Base-by-base conservation (phyloP, 1,284 basidiomycete genomes). In the Rhodofomes roseus region DNA sequence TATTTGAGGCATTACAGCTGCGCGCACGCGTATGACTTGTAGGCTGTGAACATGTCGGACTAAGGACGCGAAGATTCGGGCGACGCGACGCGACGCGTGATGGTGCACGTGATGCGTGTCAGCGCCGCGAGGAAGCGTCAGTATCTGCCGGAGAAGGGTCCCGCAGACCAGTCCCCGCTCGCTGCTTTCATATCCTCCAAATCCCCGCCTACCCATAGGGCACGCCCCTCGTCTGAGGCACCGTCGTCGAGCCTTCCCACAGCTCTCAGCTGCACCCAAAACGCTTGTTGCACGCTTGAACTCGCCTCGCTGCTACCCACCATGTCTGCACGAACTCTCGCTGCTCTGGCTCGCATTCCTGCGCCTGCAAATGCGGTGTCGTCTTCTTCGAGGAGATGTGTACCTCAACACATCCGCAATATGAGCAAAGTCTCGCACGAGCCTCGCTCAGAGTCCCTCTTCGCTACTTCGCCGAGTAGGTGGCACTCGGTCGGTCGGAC, bases 131-230 rank as follows among this genome's bases (percentile, higher is more conserved):
- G 46, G 23, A 7, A 11, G 43, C 22, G 43, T 48, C 0, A 23
- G 46, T 27, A 25, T 14, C 46, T 23, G 46, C 43, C 20, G 43
- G 14, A 44, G 43, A n/a, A 22, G 4, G n/a, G n/a, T 3, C 5
- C 11, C 43, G 9, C 46, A 48, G 25, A 12, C 50, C 50, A 52
- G 50, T 52, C 50, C n/a, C 22, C 9, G 50, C 31, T 36, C 31
- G 34, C 50, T 20, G 50, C 50, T 52, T 52, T 52, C 50, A 52
- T 23, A 36, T 52, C 29, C 31, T 52, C 31, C 50, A 52, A 52
- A 52, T 52, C 50, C 50, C 31, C 16, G 18, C 34, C 50, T 23
- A 36, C 50, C 31, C 50, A 52, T 52, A 52, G 50, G 50, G 18
- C 31, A 31, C 31, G n/a, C 34, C 8, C 29, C 2, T 20, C 29